Conservation (phyloP, 2,329 filamentous ascomycete genomes). For the Cercospora zeina region DNA sequence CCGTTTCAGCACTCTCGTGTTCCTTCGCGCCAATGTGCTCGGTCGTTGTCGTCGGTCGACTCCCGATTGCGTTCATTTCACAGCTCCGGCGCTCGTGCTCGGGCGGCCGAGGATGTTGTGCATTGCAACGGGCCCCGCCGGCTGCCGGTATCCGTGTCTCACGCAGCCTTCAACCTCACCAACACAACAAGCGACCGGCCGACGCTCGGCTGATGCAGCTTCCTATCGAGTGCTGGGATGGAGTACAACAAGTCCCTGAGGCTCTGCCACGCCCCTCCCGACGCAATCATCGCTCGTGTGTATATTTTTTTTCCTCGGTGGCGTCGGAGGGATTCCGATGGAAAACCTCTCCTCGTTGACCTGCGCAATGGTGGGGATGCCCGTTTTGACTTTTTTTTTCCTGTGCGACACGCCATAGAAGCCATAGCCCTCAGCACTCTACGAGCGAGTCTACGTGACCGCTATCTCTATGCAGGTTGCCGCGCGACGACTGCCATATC, state of each 20-base stretch:
- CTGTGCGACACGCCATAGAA: neutral
- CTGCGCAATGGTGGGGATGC: slow-evolving; percentile 11
- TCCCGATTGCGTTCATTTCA: neutral
- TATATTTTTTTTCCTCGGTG: slow-evolving; percentile 1
- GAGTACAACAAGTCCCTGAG: neutral
- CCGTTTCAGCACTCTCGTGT: neutral
- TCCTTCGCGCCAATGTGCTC: neutral
- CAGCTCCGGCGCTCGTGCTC: too few species aligned
- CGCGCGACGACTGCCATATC: slow-evolving; percentile 5
- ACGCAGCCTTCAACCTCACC: neutral
- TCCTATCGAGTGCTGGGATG: neutral
- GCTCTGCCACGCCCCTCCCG: slow-evolving; percentile 6
- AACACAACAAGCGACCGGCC: neutral
- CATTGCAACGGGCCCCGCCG: slow-evolving; percentile 3
- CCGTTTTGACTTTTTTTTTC: slow-evolving; percentile 18
- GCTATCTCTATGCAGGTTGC: slow-evolving; percentile 6
- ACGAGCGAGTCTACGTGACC: too few species aligned
- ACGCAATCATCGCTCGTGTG: slow-evolving; percentile 6
- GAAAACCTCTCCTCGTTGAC: slow-evolving; percentile 9
- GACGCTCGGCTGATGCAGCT: neutral
- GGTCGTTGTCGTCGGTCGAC: neutral
- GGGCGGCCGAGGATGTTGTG: neutral
- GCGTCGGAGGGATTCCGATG: slow-evolving; percentile 5
- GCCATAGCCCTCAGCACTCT: neutral
- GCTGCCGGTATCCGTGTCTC: neutral